A percentile compares a stretch with the other conserved stretches of the same genome.
Evolutionary conservation across 805 yeast genomes (phyloP).

Genomic region (Cyberlindnera saturnus): DNA sequence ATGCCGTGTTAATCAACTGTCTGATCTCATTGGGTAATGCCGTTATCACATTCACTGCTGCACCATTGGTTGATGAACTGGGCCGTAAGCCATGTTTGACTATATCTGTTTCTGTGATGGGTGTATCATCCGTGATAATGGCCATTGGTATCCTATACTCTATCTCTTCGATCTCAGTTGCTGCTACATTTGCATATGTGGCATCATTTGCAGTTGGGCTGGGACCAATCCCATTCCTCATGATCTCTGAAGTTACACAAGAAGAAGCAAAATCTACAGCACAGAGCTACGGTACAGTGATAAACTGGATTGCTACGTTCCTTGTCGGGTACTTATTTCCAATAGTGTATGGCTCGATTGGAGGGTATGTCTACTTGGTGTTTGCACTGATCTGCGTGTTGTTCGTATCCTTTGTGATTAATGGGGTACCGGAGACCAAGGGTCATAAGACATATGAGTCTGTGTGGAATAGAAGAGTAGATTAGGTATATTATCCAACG

Average conservation of each 20-base stretch:
- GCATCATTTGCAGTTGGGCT: conserved; percentile 85
- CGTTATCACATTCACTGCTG: conserved; percentile 65
- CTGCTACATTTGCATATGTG: conserved; percentile 68
- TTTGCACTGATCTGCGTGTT: conserved; percentile 55
- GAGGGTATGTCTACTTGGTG: conserved; percentile 72
- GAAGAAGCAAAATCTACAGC: conserved; percentile 75
- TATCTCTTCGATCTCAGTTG: conserved; percentile 44
- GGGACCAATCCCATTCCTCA: conserved; percentile 92
- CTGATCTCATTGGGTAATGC: conserved; percentile 71
- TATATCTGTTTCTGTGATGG: conserved; percentile 65
- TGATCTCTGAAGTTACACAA: conserved; percentile 87
- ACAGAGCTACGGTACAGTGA: conserved; percentile 86
- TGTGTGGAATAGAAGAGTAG: conserved; percentile 49
- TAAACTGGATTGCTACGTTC: conserved; percentile 91
- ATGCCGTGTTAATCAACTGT: conserved; percentile 69
- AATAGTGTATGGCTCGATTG: conserved; percentile 51
- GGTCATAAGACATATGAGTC: conserved; percentile 56
- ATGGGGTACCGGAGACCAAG: conserved; percentile 68
- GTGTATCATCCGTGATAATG: conserved; percentile 53
- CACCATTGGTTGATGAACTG: conserved; percentile 63
- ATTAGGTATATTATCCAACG: conserved; percentile 4
- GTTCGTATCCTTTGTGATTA: conserved; percentile 42
- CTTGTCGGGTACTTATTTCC: conserved; percentile 80
- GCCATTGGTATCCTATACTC: conserved; percentile 55
- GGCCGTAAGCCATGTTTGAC: conserved; percentile 74